Percentiles rank a stretch among this genome's conserved stretches.
phyloP scores from a whole-genome alignment of 2,329 filamentous ascomycete genomes.

The Gaeumannomyces tritici region DNA sequence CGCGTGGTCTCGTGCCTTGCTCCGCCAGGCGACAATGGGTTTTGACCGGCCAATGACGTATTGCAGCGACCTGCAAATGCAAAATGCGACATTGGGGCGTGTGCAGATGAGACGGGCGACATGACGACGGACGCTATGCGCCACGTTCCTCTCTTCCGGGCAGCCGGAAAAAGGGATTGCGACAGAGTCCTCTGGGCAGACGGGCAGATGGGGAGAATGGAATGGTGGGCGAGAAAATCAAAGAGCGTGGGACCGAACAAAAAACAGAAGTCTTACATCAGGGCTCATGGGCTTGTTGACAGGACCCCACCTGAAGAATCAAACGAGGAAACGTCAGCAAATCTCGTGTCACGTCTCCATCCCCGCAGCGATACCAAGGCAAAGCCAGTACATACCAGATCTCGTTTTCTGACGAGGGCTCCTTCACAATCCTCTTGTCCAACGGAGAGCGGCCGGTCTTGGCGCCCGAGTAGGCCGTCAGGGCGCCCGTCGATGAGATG shows the following conservation, averaged over 20 bases:
- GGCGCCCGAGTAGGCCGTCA: slow-evolving; percentile 94
- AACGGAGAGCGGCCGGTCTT: slow-evolving; percentile 96
- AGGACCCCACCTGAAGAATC: slow-evolving; percentile 64
- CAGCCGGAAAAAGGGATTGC: no score
- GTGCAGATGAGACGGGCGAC: not conserved
- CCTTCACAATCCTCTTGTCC: slow-evolving; percentile 96
- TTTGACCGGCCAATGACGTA: not conserved
- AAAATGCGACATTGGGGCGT: not conserved
- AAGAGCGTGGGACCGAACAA: slow-evolving; percentile 4
- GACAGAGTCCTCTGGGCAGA: not conserved
- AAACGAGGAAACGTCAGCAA: slow-evolving; percentile 3
- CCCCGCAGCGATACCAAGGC: not conserved
- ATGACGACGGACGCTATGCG: not conserved
- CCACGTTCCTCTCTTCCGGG: not conserved
- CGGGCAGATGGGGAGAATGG: slow-evolving; percentile 1
- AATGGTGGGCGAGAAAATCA: slow-evolving; percentile 2
- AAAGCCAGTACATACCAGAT: slow-evolving; percentile 59
- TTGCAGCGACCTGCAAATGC: not conserved
- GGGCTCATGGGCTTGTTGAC: slow-evolving; percentile 98
- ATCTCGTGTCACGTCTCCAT: slow-evolving; percentile 2
- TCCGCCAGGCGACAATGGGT: not conserved
- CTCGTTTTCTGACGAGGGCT: slow-evolving; percentile 77
- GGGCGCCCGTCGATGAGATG: slow-evolving; percentile 88
- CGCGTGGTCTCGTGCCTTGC: not conserved
- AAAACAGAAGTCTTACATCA: slow-evolving; percentile 58